Conservation (phyloP, 1,284 basidiomycete genomes). For the Neolentinus lepideus region DNA sequence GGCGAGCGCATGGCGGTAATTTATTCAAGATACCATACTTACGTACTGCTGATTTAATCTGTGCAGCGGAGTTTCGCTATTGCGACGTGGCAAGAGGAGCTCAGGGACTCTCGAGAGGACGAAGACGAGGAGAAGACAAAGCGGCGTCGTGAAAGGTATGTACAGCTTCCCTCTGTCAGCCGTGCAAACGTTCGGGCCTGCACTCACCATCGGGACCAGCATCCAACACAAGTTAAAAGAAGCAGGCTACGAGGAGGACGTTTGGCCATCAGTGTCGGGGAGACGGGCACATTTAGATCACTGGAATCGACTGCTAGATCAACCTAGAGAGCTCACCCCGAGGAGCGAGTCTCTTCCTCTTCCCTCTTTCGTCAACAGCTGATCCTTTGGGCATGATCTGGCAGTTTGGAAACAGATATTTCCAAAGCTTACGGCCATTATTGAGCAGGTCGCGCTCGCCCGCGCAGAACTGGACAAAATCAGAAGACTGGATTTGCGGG, state of each 20-base stretch:
- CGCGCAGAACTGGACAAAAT: neutral
- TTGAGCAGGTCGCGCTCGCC: neutral
- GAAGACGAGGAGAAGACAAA: neutral
- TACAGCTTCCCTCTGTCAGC: too few species aligned
- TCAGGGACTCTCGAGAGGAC: neutral
- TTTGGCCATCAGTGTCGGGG: neutral
- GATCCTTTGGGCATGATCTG: neutral
- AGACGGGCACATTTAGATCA: neutral
- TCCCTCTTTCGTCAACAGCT: neutral
- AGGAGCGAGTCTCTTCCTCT: neutral
- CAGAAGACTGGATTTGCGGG: neutral
- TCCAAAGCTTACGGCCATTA: neutral
- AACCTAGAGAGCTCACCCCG: neutral
- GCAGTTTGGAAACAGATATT: neutral
- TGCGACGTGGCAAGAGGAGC: neutral
- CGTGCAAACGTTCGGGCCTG: neutral
- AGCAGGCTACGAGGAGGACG: neutral
- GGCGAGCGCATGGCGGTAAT: neutral
- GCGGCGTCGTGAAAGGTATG: neutral
- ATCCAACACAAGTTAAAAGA: neutral
- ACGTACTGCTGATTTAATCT: neutral
- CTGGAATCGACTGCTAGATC: neutral
- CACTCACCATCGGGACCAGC: neutral
- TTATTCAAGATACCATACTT: neutral
- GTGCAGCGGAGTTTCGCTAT: neutral